Evolutionary conservation across 1,284 basidiomycete genomes (phyloP), one percentile per base, ranked within the genome.

Genomic region (Microbotryum silenes-acaulis): DNA sequence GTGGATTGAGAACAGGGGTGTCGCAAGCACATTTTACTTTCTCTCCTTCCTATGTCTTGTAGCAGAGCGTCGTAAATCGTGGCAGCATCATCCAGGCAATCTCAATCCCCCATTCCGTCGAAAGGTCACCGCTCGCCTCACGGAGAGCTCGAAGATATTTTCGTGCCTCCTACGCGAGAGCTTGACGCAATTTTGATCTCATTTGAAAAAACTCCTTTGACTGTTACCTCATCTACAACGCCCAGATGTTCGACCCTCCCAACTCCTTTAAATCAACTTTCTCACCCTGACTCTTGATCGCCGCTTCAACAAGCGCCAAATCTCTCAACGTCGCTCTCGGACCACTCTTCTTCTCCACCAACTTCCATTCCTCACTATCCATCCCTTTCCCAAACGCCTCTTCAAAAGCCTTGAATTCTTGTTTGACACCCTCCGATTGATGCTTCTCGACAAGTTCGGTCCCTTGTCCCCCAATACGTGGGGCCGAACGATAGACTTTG

Each of bases 321-420:
- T 71, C 70, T 50, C 56, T 45, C 60, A 69, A 2, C 8, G 66
- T 55, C 21, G 66, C 65, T 37, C 63, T 54, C 27, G 68, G 68
- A 27, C 68, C 68, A 53, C 68, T 64, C 33, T 64, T 27, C 45
- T 21, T n/a, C 21, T 54, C 46, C 4, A 65, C 65, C 4, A 52
- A 31, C 8, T 18, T 23, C 56, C 52, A 51, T 2, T 14, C 46
- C 20, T 31, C 46, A 21, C 57, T 62, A 4, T 31, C 50, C 5
- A 23, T 4, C 1, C 61, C 66, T 1, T 42, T 52, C 2, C 25
- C 5, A 20, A 69, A 23, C 20, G 57, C 63, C 8, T 31, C 21
- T 1, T 48, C 61, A 25, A 65, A 69, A 47, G 57, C 59, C 14
- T 51, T 61, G 45, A 67, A 67, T 57, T 67, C 64, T 33, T 63